Evolutionary conservation across 768 basidiomycete species (phyloP), one percentile per base, ranked within the genome.

Genomic region (Mycena crocata): DNA sequence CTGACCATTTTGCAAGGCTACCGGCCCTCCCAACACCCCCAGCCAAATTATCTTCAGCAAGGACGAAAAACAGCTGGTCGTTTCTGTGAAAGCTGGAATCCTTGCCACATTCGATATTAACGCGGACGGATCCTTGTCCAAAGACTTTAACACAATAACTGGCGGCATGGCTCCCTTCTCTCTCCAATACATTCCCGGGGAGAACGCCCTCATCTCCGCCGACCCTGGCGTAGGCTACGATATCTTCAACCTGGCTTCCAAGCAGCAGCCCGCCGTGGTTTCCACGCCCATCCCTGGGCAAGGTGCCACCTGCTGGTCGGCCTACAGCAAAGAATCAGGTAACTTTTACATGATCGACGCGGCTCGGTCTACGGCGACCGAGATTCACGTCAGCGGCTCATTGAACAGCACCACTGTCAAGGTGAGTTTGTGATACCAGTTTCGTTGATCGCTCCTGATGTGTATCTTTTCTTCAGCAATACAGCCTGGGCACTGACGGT

Each of bases 61-160:
- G 49, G 76, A 79, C 51, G 75, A 72, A 44, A 72, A 68, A 46
- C 66, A 73, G 48, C 74, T 81, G 9, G 60, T 80, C 35, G 79
- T 75, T 28, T 72, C 79, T 45, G 75, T 79, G 62, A 80, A 80
- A 67, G 77, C 76, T 24, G 78, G 75, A n/a, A 77, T 75, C 68
- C 69, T 81, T 44, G 79, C 79, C 17, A 72, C 75, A 15, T 81
- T 78, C 78, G 74, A 79, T 62, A 73, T 80, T 61, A 71, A 64
- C 28, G 34, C 60, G 32, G 74, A 78, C 51, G 78, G 78, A 26
- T 62, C 72, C 7, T 72, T 79, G 34, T 79, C 80, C 17, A 28
- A 55, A 23, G 59, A 75, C 57, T 79, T 75, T 69, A 64, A 42
- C 30, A 67, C 66, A 23, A 49, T 77, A 57, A 42, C 64, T 31